phyloP scores from a whole-genome alignment of 106 monocot genomes.

The Xerophyta viscosa region DNA sequence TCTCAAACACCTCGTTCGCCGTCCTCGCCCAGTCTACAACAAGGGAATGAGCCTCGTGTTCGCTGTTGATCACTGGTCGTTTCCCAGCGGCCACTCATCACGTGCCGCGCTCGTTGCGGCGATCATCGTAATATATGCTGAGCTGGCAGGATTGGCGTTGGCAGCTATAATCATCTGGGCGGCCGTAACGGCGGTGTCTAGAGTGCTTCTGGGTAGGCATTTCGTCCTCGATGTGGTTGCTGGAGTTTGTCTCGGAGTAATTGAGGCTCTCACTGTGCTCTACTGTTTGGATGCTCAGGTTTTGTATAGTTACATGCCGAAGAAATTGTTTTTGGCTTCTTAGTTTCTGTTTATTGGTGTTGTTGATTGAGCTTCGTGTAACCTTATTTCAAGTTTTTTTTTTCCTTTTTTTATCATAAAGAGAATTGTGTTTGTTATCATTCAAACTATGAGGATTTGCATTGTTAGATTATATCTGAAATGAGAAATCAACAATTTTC shows the following conservation, averaged over 20 bases:
- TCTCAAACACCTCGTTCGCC: slow-evolving; percentile 75
- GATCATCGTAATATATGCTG: slow-evolving; percentile 36
- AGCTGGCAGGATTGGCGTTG: slow-evolving; percentile 9
- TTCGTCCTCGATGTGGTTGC: slow-evolving; percentile 71
- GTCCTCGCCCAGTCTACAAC: slow-evolving; percentile 88
- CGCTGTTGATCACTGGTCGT: slow-evolving; percentile 88
- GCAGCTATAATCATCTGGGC: slow-evolving; percentile 42
- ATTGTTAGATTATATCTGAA: no score
- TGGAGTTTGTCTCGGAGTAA: slow-evolving; percentile 61
- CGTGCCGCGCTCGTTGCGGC: slow-evolving; percentile 68
- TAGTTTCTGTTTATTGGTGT: not conserved
- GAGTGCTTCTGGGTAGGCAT: slow-evolving; percentile 82
- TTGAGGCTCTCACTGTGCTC: slow-evolving; percentile 47
- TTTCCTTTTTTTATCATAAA: no score
- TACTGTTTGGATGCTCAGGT: slow-evolving; percentile 18
- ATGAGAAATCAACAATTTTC: no score
- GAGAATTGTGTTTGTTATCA: no score
- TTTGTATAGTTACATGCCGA: not conserved
- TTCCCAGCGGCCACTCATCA: slow-evolving; percentile 98
- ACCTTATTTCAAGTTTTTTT: no score
- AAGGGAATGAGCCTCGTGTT: slow-evolving; percentile 50
- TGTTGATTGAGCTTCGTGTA: no score
- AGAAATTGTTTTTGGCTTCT: not conserved
- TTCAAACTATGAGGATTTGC: no score
- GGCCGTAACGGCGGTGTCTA: slow-evolving; percentile 50